Evolutionary conservation across 2,329 filamentous ascomycete species (phyloP).

Genomic region (Aureobasidium sp.): DNA sequence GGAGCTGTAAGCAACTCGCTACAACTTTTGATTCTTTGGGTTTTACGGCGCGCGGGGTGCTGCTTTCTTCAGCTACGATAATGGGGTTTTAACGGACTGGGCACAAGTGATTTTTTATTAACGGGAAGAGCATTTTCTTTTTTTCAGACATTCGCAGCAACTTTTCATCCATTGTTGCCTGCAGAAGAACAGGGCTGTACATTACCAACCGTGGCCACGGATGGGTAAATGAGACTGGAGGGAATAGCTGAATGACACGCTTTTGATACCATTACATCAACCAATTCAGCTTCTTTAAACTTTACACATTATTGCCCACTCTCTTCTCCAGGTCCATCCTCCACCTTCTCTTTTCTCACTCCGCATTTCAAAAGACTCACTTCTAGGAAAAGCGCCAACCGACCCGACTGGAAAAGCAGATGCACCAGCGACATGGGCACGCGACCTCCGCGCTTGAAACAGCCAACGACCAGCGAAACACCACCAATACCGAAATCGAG

Average conservation of each 20-base stretch:
- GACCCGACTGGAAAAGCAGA: neutral
- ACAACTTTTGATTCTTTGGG: conserved; percentile 18
- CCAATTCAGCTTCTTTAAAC: conserved; percentile 12
- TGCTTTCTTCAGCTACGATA: conserved; percentile 18
- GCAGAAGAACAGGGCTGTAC: conserved; percentile 50
- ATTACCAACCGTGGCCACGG: conserved; percentile 61
- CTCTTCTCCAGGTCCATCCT: neutral
- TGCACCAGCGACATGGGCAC: neutral
- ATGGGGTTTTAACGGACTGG: conserved; percentile 20
- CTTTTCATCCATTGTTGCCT: neutral
- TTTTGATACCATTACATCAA: conserved; percentile 17
- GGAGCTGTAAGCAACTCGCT: conserved; percentile 66
- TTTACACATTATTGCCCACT: neutral
- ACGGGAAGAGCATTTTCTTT: conserved; percentile 16
- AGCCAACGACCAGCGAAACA: neutral
- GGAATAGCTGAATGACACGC: conserved; percentile 17
- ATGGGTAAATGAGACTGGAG: conserved; percentile 8
- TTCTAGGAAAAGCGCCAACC: neutral
- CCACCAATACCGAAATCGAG: neutral
- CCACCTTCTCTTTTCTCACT: neutral
- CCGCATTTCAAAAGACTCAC: neutral
- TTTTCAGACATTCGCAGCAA: conserved; percentile 2
- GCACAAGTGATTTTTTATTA: conserved; percentile 14
- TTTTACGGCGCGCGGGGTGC: conserved; percentile 19
- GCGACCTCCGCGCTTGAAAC: neutral